These are phyloP conservation scores for Madurella fahalii DNA, from an alignment of 2,329 filamentous ascomycete species.

Conservation along the genomic window DNA sequence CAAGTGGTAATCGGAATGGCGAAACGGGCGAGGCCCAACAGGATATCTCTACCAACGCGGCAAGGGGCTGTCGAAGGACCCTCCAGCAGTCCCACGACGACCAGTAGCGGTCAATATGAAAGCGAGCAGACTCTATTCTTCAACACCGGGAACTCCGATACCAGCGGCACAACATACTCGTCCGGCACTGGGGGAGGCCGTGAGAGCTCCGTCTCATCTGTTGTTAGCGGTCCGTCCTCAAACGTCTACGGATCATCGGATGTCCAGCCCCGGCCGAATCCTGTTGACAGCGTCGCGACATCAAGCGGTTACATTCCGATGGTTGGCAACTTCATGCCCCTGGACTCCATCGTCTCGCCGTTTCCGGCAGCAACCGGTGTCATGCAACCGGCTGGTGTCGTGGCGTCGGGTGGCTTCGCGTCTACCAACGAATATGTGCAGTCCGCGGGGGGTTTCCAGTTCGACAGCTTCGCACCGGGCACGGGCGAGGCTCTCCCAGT, in stretches of 20 bases:
- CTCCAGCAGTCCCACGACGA: background rate
- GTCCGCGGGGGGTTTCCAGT: constrained; percentile 2
- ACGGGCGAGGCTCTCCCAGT: background rate
- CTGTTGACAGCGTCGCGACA: background rate
- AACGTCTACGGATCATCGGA: background rate
- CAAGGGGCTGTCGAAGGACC: background rate
- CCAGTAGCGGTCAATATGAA: background rate
- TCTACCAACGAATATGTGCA: constrained; percentile 1
- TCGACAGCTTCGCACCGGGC: background rate
- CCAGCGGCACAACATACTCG: constrained; percentile 9
- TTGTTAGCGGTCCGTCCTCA: background rate
- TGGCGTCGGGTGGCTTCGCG: constrained; percentile 1
- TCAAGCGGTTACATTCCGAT: background rate
- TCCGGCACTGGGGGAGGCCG: constrained; percentile 1
- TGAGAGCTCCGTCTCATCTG: constrained; percentile 3
- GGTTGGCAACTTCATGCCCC: constrained; percentile 1
- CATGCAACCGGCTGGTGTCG: background rate
- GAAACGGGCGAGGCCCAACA: constrained; percentile 19
- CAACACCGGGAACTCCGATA: constrained; percentile 8
- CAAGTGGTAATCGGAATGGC: constrained; percentile 14
- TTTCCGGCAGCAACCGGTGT: background rate
- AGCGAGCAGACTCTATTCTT: background rate
- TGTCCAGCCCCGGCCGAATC: background rate
- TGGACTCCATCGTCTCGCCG: background rate
- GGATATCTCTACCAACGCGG: background rate